Evolutionary conservation across 768 basidiomycete species (phyloP), one percentile per base, ranked within the genome.

Genomic region (Sarcodon sp.): DNA sequence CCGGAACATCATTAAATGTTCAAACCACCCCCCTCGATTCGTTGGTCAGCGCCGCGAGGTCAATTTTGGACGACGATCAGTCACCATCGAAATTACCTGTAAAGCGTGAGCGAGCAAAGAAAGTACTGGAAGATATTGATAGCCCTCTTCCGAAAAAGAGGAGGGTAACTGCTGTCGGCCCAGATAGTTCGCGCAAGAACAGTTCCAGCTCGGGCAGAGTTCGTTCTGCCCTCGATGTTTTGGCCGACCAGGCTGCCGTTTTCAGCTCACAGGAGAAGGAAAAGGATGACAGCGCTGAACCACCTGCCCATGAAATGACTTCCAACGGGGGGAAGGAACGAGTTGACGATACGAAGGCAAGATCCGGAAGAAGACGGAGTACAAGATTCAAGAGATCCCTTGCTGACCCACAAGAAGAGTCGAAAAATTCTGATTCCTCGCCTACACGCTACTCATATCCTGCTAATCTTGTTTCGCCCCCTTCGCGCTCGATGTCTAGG

Each of bases 181-280:
- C 8, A 13, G 39, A 41, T 7, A 4, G 15, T 41, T 15, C 16
- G 27, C 39, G 39, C 7, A 41, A 13, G 13, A 41, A 7, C 8
- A 27, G 21, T 27, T 41, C 39, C 15, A 41, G 16, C 27, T 27
- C 27, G 8, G 39, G 39, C n/a, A 15, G 16, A 15, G 16, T 16
- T 15, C 15, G 39, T 6, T 41, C 39, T 49, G 83, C 79, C 6
- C 64, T 87, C 55, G 82, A 87, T 55, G 81, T 87, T 7, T 64
- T 86, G 33, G 84, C 83, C 1, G 82, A 84, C 53, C 81, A 85
- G 58, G 81, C 84, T 3, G 79, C 79, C 21, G 21, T 27, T 27
- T 27, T 27, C 21, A 27, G 21, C 21, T 27, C 21, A 27, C 21
- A 27, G 21, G 21, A 27, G 21, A 27, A 27, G 21, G 21, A 27